phyloP scores from a whole-genome alignment of 768 basidiomycete species.

The Holtermannia corniformis region DNA sequence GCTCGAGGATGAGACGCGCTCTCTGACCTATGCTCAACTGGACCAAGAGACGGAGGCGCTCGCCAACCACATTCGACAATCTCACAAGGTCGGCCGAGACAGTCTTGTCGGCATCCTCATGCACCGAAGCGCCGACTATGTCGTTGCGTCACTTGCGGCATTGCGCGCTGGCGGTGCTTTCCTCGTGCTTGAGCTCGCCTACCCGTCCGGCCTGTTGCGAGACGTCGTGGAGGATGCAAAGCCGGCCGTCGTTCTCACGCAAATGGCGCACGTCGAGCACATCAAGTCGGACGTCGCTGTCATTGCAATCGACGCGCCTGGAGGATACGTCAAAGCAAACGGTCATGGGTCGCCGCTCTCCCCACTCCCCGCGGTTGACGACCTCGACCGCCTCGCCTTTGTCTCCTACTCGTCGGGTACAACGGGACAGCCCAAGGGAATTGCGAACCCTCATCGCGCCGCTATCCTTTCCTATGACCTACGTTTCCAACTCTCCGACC shows the following conservation, averaged over 20 bases:
- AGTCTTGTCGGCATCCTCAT: conserved; percentile 13
- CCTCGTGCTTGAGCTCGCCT: conserved; percentile 13
- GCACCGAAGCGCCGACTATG: conserved; percentile 11
- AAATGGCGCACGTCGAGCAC: conserved; percentile 1
- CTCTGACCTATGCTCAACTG: conserved; percentile 9
- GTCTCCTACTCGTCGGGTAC: conserved; percentile 9
- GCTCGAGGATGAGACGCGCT: conserved; percentile 8
- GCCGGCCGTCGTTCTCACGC: conserved; percentile 11
- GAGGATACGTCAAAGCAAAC: conserved; percentile 3
- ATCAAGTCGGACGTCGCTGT: conserved; percentile 7
- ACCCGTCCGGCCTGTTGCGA: conserved; percentile 6
- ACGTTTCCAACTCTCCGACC: conserved; percentile 7
- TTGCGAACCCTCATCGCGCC: conserved; percentile 11
- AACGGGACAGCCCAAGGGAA: conserved; percentile 10
- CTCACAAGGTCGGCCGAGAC: conserved; percentile 7
- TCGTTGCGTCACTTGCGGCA: conserved; percentile 10
- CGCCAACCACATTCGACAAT: conserved; percentile 1
- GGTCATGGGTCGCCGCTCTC: background rate
- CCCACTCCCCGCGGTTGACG: conserved; percentile 2
- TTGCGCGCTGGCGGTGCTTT: conserved; percentile 12
- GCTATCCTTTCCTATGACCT: conserved; percentile 8
- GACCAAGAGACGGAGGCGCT: conserved; percentile 3
- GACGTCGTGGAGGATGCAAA: conserved; percentile 11
- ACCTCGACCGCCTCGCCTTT: conserved; percentile 7
- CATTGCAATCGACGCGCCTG: conserved; percentile 1